Percentiles rank a stretch among this genome's conserved stretches.
Conservation (phyloP, 345 rosid genomes). For the Iberis pinnata region DNA sequence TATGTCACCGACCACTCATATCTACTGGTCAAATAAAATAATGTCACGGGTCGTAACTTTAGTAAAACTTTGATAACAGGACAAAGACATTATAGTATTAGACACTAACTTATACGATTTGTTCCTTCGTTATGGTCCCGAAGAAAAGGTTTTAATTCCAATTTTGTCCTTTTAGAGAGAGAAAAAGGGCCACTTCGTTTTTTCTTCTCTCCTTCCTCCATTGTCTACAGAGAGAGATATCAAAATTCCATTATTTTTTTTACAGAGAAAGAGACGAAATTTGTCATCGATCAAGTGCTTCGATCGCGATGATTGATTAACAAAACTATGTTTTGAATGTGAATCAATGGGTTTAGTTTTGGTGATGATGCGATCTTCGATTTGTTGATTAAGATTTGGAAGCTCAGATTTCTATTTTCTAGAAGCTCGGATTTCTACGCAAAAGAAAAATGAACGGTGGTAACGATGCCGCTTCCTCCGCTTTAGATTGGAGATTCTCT, state of each 20-base stretch:
- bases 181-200: constrained; percentile 22
- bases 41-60: constrained; percentile 25
- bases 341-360: constrained; percentile 21
- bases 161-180: constrained; percentile 34
- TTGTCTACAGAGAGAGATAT: constrained; percentile 23
- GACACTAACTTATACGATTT: constrained; percentile 27
- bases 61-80: constrained; percentile 1
- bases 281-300: constrained; percentile 32
- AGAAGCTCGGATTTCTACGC: constrained; percentile 17
- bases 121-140: constrained; percentile 31
- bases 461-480: constrained; percentile 39
- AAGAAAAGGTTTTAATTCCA: constrained; percentile 13
- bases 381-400: constrained; percentile 27
- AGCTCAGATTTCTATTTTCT: constrained; percentile 29
- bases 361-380: constrained; percentile 36
- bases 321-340: constrained; percentile 29
- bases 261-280: constrained; percentile 14
- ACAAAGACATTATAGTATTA: constrained; percentile 26
- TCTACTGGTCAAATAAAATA: background rate
- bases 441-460: constrained; percentile 53
- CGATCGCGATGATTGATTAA: constrained; percentile 19
- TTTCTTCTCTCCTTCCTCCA: constrained; percentile 30
- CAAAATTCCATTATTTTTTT: constrained; percentile 18
- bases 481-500: constrained; percentile 82
- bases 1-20: constrained; percentile 18